Base-by-base conservation (phyloP, 2,329 filamentous ascomycete species). In the Atkinsonella texensis region DNA sequence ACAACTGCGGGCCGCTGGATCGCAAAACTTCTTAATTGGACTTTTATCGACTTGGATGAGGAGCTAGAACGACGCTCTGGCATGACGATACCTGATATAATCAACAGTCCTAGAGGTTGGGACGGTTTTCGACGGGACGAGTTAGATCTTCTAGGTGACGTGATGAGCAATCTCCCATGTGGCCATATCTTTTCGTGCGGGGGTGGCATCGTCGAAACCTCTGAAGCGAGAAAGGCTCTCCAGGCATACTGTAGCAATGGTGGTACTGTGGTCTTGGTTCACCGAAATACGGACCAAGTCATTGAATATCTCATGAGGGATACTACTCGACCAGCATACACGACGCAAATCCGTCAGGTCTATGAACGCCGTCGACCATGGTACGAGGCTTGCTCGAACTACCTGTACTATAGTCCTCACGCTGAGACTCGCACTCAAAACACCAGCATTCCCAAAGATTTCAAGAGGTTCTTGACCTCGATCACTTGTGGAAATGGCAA, bases 351-450 rank as follows among this genome's bases (percentile, higher is more conserved):
- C 73, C 85, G 89, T 70, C 83, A 82, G 10, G 91, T 98, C 2
- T 98, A 95, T 75, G 73, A 88, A 52, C 84, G 91, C 50, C 83
- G 93, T 39, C 93, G 89, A 66, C 85, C 84, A 3, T 95, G 88
- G 83, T 97, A 89, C 68, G 77, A 87, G 52, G 81, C 91, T 65
- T 97, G 93, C 74, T 96, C 90, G 72, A 98, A 95, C 64, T 85
- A 89, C 60, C 83, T 94, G 59, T 97, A 95, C 71, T 87, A 91
- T 71, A 95, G 87, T 65, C 88, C 89, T 48, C 81, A 79, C 57
- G 60, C 69, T 1, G 70, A 63, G 33, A 59, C 55, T 28, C 55
- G 55, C n/a, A 58, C 56, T 15, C 51, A 54, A 15, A 56, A 54
- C 11, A 56, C 46, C 18, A 58, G 59, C 9, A 63, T 67, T 20